Base-by-base conservation (phyloP, 1,284 basidiomycete species). In the Meira miltonrushii region DNA sequence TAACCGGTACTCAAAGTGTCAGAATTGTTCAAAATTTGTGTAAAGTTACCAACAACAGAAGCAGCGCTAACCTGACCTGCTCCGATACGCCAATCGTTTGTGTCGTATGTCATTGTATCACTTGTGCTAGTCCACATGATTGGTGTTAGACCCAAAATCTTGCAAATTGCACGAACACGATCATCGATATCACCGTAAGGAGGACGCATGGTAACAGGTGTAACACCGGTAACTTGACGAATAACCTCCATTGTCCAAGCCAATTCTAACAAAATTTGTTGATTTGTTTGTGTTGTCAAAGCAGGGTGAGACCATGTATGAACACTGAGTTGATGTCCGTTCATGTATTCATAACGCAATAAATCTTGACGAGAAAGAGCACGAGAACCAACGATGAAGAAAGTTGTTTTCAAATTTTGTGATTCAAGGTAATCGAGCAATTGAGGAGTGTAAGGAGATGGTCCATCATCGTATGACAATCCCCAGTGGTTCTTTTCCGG, bases 311-410 rank as follows among this genome's bases (percentile, higher is more conserved):
- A 84, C 83, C 87, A 83, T 52, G 82, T 83, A 77, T 71, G 65
- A 59, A 71, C 65, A 62, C 64, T 62, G 23, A 61, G 63, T 65
- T 69, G 67, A 65, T 68, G 65, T 48, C 70, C 91, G 88, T 55
- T 82, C 86, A 91, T 88, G 81, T 92, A 91, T 78, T 93, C 90
- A 64, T 88, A 86, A 53, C 88, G 80, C 19, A 95, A 83, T 68
- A 92, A 85, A 15, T 83, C 76, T 5, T 92, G 88, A 59, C 85
- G 83, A 61, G 90, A 88, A 64, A 94, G 84, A 65, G 88, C 88
- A 67, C 92, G 89, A 37, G 90, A 93, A 56, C 92, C 92, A 19
- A 95, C 87, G 50, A 91, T 86, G 81, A 94, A 96, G 83, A 96
- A 95, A 2, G 92, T 95, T 5, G 91, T 85, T 21, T 80, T 82